phyloP scores from a whole-genome alignment of 2,329 filamentous ascomycete species.

The Daldinia sp. region DNA sequence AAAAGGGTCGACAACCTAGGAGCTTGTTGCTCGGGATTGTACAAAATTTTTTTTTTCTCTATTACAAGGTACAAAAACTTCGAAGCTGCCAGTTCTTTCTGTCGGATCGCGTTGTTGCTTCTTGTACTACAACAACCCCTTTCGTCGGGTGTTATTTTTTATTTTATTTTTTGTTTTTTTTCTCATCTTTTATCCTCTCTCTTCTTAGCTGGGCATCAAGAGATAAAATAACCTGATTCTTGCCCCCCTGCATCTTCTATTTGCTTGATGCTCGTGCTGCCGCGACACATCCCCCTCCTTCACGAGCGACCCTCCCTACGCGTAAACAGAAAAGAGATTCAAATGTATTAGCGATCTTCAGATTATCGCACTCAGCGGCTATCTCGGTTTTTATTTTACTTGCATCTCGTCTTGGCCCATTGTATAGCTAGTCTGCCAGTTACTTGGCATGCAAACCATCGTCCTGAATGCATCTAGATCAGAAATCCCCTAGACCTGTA shows the following conservation, averaged over 20 bases:
- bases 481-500: slow-evolving; percentile 36
- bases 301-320: slow-evolving; percentile 18
- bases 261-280: slow-evolving; percentile 27
- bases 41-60: slow-evolving; percentile 18
- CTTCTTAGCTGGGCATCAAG: slow-evolving; percentile 31
- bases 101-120: slow-evolving; percentile 4
- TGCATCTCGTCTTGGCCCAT: slow-evolving; percentile 16
- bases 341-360: slow-evolving; percentile 25
- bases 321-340: slow-evolving; percentile 23
- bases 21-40: slow-evolving; percentile 21
- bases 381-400: slow-evolving; percentile 27
- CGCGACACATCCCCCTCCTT: slow-evolving; percentile 18
- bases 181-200: slow-evolving; percentile 4
- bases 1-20: neutral
- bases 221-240: slow-evolving; percentile 3
- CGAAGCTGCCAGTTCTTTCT: slow-evolving; percentile 30
- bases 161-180: slow-evolving; percentile 6
- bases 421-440: slow-evolving; percentile 37
- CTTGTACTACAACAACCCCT: slow-evolving; percentile 25
- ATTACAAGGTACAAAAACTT: slow-evolving; percentile 34
- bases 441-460: slow-evolving; percentile 39
- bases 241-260: slow-evolving; percentile 19
- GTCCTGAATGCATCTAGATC: slow-evolving; percentile 48
- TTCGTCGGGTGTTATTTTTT: slow-evolving; percentile 5
- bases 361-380: slow-evolving; percentile 31